Evolutionary conservation across 345 rosid species (phyloP), one percentile per base, ranked within the genome.

Genomic region (Theobroma cacao): DNA sequence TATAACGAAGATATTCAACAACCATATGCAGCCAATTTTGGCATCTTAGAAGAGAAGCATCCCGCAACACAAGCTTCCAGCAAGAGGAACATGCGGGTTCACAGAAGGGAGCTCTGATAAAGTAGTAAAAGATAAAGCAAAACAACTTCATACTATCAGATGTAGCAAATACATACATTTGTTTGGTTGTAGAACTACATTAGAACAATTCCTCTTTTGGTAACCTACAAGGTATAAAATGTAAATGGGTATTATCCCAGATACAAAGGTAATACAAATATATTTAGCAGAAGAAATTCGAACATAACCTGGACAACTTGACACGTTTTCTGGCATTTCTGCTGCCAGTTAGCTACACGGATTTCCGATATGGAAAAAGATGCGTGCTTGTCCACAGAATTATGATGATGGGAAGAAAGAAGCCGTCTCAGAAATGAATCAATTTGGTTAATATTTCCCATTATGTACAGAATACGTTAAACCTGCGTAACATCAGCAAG

Each of bases 1-100:
- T 52, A 75, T 77, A 78, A 74, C 12, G 90, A 82, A 67, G 89
- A 78, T 50, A 65, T 80, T 69, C 84, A 74, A 78, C 88, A 78
- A 79, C 88, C 88, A 6, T 72, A 84, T 80, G 86, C 83, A 30
- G 85, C 78, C 68, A 78, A 84, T 17, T 81, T 80, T 74, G 86
- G 87, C 18, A 61, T 87, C 79, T 52, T 79, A 20, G 74, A 81
- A 78, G 87, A 81, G 63, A 74, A 79, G 20, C 78, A 72, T 75
- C 64, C 81, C 50, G 75, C 75, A 73, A 72, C 43, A 55, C 79
- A 58, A 40, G 48, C 72, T 75, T 68, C 85, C 1, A n/a, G 56
- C 26, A 31, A 53, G 60, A 48, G 17, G 24, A 71, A 71, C 41
- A 22, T 1, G 38, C 28, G 17, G 47, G 72, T 7, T 17, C 12